Conservation (phyloP, 495 filamentous ascomycete species). For the Mytilinidion resinicola region DNA sequence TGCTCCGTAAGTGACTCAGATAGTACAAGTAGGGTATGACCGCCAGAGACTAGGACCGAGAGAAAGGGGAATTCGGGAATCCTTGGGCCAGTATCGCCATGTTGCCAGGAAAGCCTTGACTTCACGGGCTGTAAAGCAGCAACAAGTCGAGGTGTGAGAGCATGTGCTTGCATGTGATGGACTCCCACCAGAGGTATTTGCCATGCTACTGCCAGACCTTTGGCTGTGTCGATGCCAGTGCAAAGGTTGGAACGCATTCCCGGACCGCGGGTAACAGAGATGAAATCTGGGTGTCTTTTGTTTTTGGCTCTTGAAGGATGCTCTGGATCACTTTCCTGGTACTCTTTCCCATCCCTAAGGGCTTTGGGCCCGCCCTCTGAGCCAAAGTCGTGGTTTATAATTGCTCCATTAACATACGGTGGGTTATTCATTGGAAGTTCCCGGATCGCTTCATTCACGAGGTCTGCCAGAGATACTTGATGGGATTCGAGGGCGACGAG, state of each 20-base stretch:
- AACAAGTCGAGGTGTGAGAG: conserved; percentile 79
- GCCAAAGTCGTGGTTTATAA: too few relatives aligned
- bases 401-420: too few relatives aligned
- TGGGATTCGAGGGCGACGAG: conserved; percentile 66
- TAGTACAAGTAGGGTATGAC: conserved; percentile 80
- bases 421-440: conserved; percentile 40
- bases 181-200: conserved; percentile 65
- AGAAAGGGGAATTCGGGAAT: conserved; percentile 68
- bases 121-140: conserved; percentile 44
- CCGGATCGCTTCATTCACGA: conserved; percentile 59
- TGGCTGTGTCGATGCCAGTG: conserved; percentile 75
- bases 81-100: not conserved
- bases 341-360: not conserved
- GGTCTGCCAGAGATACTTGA: conserved; percentile 54
- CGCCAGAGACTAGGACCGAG: conserved; percentile 84
- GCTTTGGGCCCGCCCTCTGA: too few relatives aligned
- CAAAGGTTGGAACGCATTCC: conserved; percentile 74
- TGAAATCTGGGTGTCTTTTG: conserved; percentile 62
- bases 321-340: not conserved
- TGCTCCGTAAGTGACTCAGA: conserved; percentile 62
- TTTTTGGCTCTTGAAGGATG: not conserved
- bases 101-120: not conserved
- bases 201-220: conserved; percentile 81
- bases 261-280: conserved; percentile 81
- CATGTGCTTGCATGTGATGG: conserved; percentile 96